Evolutionary conservation across 148 eudicot genomes (phyloP), one percentile per base, ranked within the genome.

Genomic region (Diospyros kaki): DNA sequence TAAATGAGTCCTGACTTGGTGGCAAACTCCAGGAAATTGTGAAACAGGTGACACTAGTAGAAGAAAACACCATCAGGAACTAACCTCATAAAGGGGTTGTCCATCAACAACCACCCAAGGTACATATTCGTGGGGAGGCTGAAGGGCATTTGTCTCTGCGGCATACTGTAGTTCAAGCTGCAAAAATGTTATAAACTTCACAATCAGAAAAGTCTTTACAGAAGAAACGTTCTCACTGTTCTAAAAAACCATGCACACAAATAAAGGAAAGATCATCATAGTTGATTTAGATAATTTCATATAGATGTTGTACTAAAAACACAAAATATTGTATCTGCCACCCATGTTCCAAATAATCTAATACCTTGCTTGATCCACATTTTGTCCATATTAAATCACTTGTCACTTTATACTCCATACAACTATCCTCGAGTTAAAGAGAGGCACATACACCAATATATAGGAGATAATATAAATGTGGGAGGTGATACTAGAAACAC

Each of bases 71-170:
- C 12, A 61, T 5, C 72, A 56, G 45, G 68, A 65, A 75, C 89
- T 79, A 43, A 90, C 97, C 71, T 93, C 98, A 39, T 83, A 86
- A 38, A 93, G 88, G 48, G 98, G 97, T 69, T 89, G 79, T 58
- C 96, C 96, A 55, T 93, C 80, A 64, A 93, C 93, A 65, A 87
- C 92, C 15, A 93, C 96, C 98, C 97, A 93, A 15, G 96, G 98
- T 64, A 93, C 98, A 14, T 90, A 93, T 52, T 65, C 39, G 71
- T 93, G 98, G 50, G 88, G 91, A 74, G 98, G 97, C 64, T 86
- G 51, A 28, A 93, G 96, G 68, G 89, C 75, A 64, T 62, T 72
- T 46, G 95, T 93, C 74, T 82, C 83, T 56, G 83, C 89, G 46
- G 92, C 98, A 80, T 90, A 88, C 67, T 76, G 71, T 40, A 91